These are phyloP conservation scores for Cicer chorassanicum DNA, from an alignment of 306 rosid species.

Conservation along the genomic window DNA sequence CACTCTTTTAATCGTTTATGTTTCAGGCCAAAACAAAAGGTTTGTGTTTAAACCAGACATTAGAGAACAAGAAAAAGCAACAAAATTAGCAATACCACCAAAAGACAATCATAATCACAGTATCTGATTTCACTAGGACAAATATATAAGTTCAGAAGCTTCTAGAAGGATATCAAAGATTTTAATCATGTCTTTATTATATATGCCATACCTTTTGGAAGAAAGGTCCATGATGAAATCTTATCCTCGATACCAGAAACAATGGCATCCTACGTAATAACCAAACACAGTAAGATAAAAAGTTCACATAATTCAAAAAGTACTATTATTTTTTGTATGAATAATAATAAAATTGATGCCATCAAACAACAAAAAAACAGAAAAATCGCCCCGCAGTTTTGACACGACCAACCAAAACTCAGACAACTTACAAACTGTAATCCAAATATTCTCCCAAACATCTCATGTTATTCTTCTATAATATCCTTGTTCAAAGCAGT, in stretches of 20 bases:
- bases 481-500: neutral
- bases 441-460: slow-evolving; percentile 24
- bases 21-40: slow-evolving; percentile 21
- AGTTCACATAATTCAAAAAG: slow-evolving; percentile 28
- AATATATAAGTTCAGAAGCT: slow-evolving; percentile 21
- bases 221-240: slow-evolving; percentile 95
- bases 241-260: slow-evolving; percentile 93
- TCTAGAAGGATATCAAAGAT: slow-evolving; percentile 11
- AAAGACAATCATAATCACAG: slow-evolving; percentile 20
- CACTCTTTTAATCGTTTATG: slow-evolving; percentile 5
- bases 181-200: slow-evolving; percentile 19
- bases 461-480: slow-evolving; percentile 11
- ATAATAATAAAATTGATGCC: neutral
- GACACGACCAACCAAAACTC: slow-evolving; percentile 31
- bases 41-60: slow-evolving; percentile 5
- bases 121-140: slow-evolving; percentile 1
- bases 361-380: slow-evolving; percentile 6
- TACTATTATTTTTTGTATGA: neutral
- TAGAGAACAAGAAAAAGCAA: slow-evolving; percentile 26
- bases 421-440: slow-evolving; percentile 26
- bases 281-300: slow-evolving; percentile 36
- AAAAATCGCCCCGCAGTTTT: slow-evolving; percentile 3
- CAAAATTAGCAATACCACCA: slow-evolving; percentile 11
- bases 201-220: slow-evolving; percentile 85
- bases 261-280: slow-evolving; percentile 76